Evolutionary conservation across 108 stramenopile genomes (phyloP).

Genomic region (Phaeodactylum tricornutum): DNA sequence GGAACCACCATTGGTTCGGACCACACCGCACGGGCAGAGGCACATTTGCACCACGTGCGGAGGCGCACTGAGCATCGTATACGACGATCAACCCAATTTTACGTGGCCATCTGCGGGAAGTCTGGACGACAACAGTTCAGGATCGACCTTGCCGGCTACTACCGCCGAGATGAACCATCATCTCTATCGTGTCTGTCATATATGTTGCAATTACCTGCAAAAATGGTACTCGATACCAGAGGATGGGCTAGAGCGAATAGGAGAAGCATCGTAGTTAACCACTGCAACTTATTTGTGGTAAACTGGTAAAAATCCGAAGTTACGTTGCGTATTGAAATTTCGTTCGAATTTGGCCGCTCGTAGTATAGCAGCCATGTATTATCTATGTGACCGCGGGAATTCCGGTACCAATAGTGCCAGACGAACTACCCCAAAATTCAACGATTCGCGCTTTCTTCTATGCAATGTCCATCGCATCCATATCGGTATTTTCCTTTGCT

Average conservation of each 20-base stretch:
- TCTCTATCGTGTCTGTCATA: constrained; percentile 23
- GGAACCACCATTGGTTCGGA: constrained; percentile 7
- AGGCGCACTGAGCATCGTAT: constrained; percentile 30
- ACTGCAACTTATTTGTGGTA: no score
- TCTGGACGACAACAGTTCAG: constrained; percentile 18
- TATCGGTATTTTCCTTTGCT: no score
- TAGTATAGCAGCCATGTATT: no score
- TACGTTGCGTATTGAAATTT: no score
- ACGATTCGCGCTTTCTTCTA: no score
- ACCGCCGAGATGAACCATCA: constrained; percentile 6
- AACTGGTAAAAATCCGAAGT: no score
- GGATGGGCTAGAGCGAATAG: constrained; percentile 19
- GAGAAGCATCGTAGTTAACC: constrained; percentile 15
- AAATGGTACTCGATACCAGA: constrained; percentile 16
- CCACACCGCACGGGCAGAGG: constrained; percentile 21
- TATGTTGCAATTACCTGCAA: constrained; percentile 25
- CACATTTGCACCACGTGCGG: constrained; percentile 22
- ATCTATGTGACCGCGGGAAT: no score
- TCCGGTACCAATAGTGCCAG: no score
- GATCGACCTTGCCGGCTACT: constrained; percentile 9
- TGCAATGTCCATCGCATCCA: no score
- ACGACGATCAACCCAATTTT: constrained; percentile 24
- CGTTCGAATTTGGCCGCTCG: no score
- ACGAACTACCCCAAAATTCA: no score
- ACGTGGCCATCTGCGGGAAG: constrained; percentile 29